Conservation (phyloP, 2,329 filamentous ascomycete species). For the Venturia aucupariae region DNA sequence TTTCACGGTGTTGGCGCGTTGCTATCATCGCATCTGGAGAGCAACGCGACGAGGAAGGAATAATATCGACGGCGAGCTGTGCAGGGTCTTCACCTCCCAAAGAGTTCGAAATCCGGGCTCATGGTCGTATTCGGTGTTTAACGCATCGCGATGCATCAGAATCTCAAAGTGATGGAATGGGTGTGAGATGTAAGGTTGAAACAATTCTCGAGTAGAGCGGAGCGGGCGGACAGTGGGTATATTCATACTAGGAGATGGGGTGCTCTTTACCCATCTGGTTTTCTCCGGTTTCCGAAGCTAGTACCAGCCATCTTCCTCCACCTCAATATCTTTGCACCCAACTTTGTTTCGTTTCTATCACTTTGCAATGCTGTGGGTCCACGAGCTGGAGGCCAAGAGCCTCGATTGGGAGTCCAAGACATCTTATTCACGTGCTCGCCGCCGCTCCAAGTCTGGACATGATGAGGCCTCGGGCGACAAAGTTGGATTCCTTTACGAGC, state of each 20-base stretch:
- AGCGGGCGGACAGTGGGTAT: not conserved
- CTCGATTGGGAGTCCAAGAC: not conserved
- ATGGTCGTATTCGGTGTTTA: not conserved
- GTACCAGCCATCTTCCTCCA: not conserved
- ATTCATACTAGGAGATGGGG: not conserved
- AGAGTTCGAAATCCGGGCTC: not conserved
- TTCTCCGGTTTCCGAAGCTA: not conserved
- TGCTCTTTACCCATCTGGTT: not conserved
- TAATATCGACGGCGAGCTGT: not conserved
- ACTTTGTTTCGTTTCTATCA: not conserved
- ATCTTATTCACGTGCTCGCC: not conserved
- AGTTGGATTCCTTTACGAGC: not conserved
- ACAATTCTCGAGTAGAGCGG: not conserved
- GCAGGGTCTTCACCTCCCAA: not conserved
- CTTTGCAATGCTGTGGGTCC: not conserved
- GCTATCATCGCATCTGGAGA: not conserved
- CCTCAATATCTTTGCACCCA: not conserved
- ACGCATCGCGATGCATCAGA: not conserved
- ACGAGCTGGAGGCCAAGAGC: not conserved
- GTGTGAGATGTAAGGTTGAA: conserved; percentile 1
- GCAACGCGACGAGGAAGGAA: not conserved
- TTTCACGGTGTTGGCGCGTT: too few species aligned
- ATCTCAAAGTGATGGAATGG: not conserved
- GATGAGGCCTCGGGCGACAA: not conserved
- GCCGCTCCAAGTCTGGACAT: not conserved